Percentiles rank a stretch among this genome's conserved stretches.
Conservation (phyloP, 306 rosid species). For the Medicago arabica region DNA sequence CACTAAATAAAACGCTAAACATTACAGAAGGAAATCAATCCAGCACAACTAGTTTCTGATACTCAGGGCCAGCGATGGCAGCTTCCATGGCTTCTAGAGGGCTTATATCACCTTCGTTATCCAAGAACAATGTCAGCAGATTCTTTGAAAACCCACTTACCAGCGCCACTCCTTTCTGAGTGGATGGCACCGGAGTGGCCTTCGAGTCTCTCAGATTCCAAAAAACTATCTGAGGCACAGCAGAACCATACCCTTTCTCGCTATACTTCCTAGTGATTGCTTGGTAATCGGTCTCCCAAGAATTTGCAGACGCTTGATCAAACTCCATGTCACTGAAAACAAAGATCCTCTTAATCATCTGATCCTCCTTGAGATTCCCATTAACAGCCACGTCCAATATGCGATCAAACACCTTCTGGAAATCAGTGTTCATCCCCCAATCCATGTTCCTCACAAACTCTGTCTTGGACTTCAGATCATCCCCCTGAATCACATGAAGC, state of each 20-base stretch:
- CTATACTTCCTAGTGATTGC: conserved; percentile 56
- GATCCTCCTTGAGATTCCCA: conserved; percentile 58
- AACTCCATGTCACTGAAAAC: conserved; percentile 87
- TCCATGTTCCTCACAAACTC: conserved; percentile 52
- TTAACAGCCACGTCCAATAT: conserved; percentile 63
- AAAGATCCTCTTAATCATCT: conserved; percentile 69
- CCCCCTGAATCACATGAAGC: conserved; percentile 64
- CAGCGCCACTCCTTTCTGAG: conserved; percentile 68
- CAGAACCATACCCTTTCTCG: conserved; percentile 58
- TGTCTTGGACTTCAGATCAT: conserved; percentile 46
- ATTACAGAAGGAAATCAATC: conserved; percentile 42
- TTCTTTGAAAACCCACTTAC: conserved; percentile 83
- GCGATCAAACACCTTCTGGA: conserved; percentile 70
- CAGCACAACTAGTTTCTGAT: conserved; percentile 49
- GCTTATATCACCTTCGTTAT: conserved; percentile 51
- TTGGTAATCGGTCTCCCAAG: conserved; percentile 78
- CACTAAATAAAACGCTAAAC: neutral
- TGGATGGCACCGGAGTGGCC: conserved; percentile 57
- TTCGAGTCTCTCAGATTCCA: conserved; percentile 70
- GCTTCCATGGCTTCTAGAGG: conserved; percentile 49
- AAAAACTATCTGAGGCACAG: conserved; percentile 71
- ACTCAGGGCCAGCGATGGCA: conserved; percentile 57
- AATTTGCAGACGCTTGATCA: conserved; percentile 48
- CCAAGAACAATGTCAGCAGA: conserved; percentile 63
- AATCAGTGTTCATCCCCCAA: conserved; percentile 55